A percentile compares a stretch with the other conserved stretches of the same genome.
Conservation (phyloP, 306 rosid genomes). For the Inga oerstediana region DNA sequence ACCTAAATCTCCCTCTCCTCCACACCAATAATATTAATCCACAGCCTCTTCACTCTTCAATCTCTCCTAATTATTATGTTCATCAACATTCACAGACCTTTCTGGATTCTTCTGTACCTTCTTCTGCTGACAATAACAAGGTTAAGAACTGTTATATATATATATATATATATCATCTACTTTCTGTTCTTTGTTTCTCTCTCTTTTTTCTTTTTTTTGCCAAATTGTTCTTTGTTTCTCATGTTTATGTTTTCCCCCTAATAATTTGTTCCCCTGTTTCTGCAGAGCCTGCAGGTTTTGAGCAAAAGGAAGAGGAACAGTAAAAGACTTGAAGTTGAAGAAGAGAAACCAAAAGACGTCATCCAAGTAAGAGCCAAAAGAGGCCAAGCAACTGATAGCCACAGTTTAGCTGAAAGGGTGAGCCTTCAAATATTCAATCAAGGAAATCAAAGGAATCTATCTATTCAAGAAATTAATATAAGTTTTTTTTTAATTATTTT, state of each 20-base stretch:
- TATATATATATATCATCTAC: background rate
- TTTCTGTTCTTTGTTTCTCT: background rate
- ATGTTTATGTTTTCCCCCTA: conserved; percentile 3
- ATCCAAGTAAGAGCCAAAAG: conserved; percentile 72
- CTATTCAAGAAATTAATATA: background rate
- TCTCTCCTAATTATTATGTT: conserved; percentile 14
- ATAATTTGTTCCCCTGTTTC: background rate
- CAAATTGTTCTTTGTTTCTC: background rate
- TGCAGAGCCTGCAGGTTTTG: conserved; percentile 43
- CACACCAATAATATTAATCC: conserved; percentile 12
- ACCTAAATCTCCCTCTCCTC: conserved; percentile 28
- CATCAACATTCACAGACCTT: conserved; percentile 3
- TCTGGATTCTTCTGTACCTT: conserved; percentile 9
- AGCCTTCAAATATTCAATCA: background rate
- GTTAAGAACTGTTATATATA: background rate
- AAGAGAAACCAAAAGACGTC: conserved; percentile 49
- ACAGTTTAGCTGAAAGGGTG: conserved; percentile 80
- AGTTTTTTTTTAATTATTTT: background rate
- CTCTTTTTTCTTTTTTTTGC: too few species aligned
- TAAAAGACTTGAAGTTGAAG: conserved; percentile 25
- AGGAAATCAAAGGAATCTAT: background rate
- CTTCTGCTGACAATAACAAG: conserved; percentile 32
- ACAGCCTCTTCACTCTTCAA: conserved; percentile 32
- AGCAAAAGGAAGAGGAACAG: conserved; percentile 59
- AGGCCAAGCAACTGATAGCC: conserved; percentile 76